These are phyloP conservation scores for Galerina sulciceps DNA, from an alignment of 768 basidiomycete species.

Conservation along the genomic window DNA sequence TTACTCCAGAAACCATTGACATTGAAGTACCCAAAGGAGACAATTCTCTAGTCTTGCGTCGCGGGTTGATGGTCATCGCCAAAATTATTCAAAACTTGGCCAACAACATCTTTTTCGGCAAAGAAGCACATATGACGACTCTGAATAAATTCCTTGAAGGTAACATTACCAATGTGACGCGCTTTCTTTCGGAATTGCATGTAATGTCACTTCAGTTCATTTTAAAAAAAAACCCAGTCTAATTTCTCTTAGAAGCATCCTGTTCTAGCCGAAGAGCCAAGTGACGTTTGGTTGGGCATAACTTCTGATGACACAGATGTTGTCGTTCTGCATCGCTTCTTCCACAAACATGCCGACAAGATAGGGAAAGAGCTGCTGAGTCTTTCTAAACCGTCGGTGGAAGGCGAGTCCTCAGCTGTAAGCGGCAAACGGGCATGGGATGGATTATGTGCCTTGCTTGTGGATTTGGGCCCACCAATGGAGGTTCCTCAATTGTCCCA, in stretches of 20 bases:
- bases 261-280: constrained; percentile 52
- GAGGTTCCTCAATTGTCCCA: constrained; percentile 68
- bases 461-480: constrained; percentile 74
- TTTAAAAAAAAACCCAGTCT: background rate
- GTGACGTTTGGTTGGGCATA: constrained; percentile 76
- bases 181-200: constrained; percentile 77
- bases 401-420: constrained; percentile 58
- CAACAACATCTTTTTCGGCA: constrained; percentile 93
- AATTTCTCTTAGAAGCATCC: constrained; percentile 37
- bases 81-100: constrained; percentile 94
- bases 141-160: constrained; percentile 76
- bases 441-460: constrained; percentile 74
- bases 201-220: constrained; percentile 40
- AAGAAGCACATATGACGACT: constrained; percentile 84
- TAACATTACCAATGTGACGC: constrained; percentile 74
- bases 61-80: constrained; percentile 84
- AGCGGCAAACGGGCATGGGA: constrained; percentile 87
- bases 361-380: constrained; percentile 87
- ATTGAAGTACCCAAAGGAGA: constrained; percentile 75
- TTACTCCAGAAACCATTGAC: constrained; percentile 84
- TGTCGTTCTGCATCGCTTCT: constrained; percentile 82
- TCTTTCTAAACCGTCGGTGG: constrained; percentile 59
- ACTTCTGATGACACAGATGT: constrained; percentile 84
- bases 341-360: constrained; percentile 84
- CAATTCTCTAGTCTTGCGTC: constrained; percentile 55